phyloP scores from a whole-genome alignment of 345 rosid genomes.

The Heritiera fomes region DNA sequence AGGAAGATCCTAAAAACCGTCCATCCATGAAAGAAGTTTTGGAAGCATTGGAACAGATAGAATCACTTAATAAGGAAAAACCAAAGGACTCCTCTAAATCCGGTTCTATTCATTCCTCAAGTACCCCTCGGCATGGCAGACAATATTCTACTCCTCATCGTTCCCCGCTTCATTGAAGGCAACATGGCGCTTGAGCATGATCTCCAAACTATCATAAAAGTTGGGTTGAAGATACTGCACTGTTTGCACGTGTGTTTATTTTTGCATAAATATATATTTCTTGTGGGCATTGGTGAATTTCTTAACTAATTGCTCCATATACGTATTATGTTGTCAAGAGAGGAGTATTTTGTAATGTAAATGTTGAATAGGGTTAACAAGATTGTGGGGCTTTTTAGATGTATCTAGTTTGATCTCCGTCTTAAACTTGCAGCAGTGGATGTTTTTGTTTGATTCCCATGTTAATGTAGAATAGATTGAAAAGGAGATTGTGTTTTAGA shows the following conservation, averaged over 20 bases:
- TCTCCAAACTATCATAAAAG: background rate
- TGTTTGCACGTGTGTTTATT: background rate
- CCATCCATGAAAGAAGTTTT: slow-evolving; percentile 63
- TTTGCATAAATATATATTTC: background rate
- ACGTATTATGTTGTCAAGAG: no score
- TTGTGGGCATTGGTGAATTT: background rate
- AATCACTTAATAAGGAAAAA: slow-evolving; percentile 31
- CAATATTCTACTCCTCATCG: slow-evolving; percentile 8
- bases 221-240: background rate
- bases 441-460: no score
- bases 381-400: background rate
- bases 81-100: slow-evolving; percentile 18
- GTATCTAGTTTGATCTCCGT: background rate
- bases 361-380: background rate
- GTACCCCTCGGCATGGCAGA: slow-evolving; percentile 7
- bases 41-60: slow-evolving; percentile 45
- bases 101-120: slow-evolving; percentile 17
- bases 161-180: slow-evolving; percentile 13
- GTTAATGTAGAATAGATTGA: background rate
- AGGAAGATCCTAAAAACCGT: slow-evolving; percentile 47
- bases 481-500: background rate
- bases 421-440: no score
- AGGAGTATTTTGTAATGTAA: background rate
- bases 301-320: no score
- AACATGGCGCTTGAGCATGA: background rate